These are phyloP conservation scores for Heliamphora pulchella DNA, from an alignment of 179 eudicot genomes.

Conservation along the genomic window DNA sequence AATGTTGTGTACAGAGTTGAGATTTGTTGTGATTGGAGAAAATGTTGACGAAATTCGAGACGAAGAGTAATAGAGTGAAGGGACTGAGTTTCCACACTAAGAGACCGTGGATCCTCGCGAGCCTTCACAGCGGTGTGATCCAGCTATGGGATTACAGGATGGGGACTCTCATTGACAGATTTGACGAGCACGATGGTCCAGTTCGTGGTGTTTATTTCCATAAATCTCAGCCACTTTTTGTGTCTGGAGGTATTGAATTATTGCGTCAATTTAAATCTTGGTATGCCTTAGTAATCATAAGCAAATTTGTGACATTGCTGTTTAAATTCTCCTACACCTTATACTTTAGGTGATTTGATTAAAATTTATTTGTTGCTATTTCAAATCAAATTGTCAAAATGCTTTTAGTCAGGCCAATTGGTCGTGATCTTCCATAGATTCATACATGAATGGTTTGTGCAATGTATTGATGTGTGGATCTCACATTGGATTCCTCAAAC, in stretches of 20 bases:
- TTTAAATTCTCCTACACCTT: background rate
- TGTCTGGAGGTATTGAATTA: slow-evolving; percentile 57
- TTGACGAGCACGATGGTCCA: slow-evolving; percentile 93
- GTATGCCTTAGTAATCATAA: background rate
- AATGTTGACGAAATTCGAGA: slow-evolving; percentile 83
- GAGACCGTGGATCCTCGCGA: slow-evolving; percentile 85
- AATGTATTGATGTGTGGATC: background rate
- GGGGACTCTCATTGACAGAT: slow-evolving; percentile 82
- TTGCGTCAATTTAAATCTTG: background rate
- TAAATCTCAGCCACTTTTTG: slow-evolving; percentile 70
- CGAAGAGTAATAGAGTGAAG: slow-evolving; percentile 83
- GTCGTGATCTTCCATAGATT: slow-evolving; percentile 3
- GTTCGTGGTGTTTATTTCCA: slow-evolving; percentile 89
- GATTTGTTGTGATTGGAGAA: slow-evolving; percentile 5
- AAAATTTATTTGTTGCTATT: background rate
- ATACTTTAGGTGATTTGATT: background rate
- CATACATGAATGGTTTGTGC: background rate
- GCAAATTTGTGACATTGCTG: background rate
- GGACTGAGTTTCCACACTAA: slow-evolving; percentile 72
- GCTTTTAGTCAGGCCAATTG: background rate
- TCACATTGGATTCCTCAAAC: too few relatives aligned
- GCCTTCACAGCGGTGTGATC: slow-evolving; percentile 84
- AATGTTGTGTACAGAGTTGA: slow-evolving; percentile 10
- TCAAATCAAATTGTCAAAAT: background rate
- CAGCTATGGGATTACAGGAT: slow-evolving; percentile 90